These are phyloP conservation scores for Corrigiola litoralis DNA, from an alignment of 179 eudicot species.

Conservation along the genomic window DNA sequence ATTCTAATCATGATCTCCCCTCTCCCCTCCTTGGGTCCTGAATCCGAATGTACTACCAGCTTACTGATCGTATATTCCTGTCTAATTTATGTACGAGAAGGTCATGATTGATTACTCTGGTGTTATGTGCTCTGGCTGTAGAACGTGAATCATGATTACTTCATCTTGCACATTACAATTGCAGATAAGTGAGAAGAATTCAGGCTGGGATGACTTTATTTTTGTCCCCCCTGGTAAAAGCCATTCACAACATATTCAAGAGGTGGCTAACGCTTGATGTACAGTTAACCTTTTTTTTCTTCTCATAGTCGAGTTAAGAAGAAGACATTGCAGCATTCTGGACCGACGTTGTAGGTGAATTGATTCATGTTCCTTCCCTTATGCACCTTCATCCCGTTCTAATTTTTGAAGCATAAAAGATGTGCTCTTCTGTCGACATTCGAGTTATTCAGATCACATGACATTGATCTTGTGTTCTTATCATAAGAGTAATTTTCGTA, in stretches of 20 bases:
- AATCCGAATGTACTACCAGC: no score
- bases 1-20: background rate
- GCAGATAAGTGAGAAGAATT: conserved; percentile 72
- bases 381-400: background rate
- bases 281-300: background rate
- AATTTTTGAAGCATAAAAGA: background rate
- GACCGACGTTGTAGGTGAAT: background rate
- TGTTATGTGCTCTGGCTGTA: background rate
- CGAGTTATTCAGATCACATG: background rate
- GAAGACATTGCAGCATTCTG: conserved; percentile 1
- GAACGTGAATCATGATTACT: background rate
- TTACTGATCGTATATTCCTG: no score
- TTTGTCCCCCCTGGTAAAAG: conserved; percentile 98
- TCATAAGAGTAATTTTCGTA: no score
- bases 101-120: no score
- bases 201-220: conserved; percentile 93
- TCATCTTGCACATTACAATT: conserved; percentile 3
- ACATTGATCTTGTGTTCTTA: background rate
- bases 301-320: background rate
- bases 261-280: conserved; percentile 58
- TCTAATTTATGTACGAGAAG: no score
- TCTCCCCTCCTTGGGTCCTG: background rate
- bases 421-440: background rate
- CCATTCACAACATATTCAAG: conserved; percentile 81
- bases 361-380: background rate